Percentiles rank a stretch among this genome's conserved stretches.
Evolutionary conservation across 1,284 basidiomycete species (phyloP).

Genomic region (Pascua sp.): DNA sequence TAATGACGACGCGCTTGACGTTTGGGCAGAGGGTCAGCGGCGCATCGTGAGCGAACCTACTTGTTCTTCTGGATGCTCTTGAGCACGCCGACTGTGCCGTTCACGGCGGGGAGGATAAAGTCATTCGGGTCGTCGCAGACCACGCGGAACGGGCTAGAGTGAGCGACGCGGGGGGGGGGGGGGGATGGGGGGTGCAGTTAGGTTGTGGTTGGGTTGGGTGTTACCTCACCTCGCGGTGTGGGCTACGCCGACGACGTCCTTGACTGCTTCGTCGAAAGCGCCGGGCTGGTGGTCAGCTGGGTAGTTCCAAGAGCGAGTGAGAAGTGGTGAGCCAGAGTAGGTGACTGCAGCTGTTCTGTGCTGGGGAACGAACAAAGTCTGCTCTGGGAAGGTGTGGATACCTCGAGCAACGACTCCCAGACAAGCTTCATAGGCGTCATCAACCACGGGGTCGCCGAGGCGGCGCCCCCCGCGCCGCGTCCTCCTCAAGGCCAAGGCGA

Average conservation of each 20-base stretch:
- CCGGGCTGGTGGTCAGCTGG: slow-evolving; percentile 50
- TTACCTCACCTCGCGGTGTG: slow-evolving; percentile 24
- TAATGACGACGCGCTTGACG: slow-evolving; percentile 62
- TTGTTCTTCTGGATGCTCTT: slow-evolving; percentile 57
- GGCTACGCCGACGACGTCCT: slow-evolving; percentile 58
- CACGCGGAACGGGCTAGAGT: slow-evolving; percentile 32
- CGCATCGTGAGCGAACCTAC: slow-evolving; percentile 32
- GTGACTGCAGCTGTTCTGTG: too few species aligned
- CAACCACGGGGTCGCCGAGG: too few species aligned
- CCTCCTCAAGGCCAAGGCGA: too few species aligned
- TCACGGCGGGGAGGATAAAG: slow-evolving; percentile 61
- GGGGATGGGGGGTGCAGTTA: not conserved
- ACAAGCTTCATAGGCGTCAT: too few species aligned
- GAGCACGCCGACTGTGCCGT: slow-evolving; percentile 61
- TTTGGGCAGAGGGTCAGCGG: too few species aligned
- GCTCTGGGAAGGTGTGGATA: too few species aligned
- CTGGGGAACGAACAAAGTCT: too few species aligned
- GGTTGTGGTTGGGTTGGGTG: too few species aligned
- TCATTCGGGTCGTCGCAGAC: slow-evolving; percentile 49
- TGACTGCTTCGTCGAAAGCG: slow-evolving; percentile 68
- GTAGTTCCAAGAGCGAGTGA: too few species aligned
- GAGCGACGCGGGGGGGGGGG: not conserved
- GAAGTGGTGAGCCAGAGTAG: too few species aligned
- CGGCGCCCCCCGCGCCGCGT: too few species aligned
- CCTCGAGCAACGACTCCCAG: too few species aligned